Conservation (phyloP, 1,284 basidiomycete genomes). For the Gymnopus androsaceus region DNA sequence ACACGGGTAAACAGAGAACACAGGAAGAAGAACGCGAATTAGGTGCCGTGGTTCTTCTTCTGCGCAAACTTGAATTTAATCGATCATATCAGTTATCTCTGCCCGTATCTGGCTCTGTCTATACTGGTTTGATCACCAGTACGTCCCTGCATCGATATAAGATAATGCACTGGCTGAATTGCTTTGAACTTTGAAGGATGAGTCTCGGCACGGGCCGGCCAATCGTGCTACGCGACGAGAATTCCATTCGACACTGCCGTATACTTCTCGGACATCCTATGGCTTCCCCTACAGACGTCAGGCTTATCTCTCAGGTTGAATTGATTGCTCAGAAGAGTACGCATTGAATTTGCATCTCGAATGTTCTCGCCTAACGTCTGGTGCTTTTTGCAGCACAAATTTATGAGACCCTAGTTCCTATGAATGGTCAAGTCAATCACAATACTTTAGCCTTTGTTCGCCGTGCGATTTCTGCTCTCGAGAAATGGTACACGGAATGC, state of each 20-base stretch:
- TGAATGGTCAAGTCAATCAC: slow-evolving; percentile 86
- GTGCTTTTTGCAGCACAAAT: slow-evolving; percentile 67
- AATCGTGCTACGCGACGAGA: slow-evolving; percentile 86
- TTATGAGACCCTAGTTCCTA: slow-evolving; percentile 82
- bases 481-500: slow-evolving; percentile 89
- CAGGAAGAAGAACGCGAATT: slow-evolving; percentile 88
- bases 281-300: slow-evolving; percentile 85
- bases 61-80: slow-evolving; percentile 17
- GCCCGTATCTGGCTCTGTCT: slow-evolving; percentile 93
- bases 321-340: slow-evolving; percentile 88
- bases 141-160: slow-evolving; percentile 30
- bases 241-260: slow-evolving; percentile 82
- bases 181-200: slow-evolving; percentile 70
- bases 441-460: slow-evolving; percentile 85
- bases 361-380: slow-evolving; percentile 3
- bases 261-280: slow-evolving; percentile 81
- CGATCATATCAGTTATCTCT: slow-evolving; percentile 67
- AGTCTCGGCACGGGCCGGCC: slow-evolving; percentile 89
- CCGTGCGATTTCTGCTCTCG: slow-evolving; percentile 79
- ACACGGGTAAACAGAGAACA: slow-evolving; percentile 61
- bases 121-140: slow-evolving; percentile 94
- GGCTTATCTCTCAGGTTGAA: slow-evolving; percentile 85
- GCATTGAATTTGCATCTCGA: slow-evolving; percentile 15
- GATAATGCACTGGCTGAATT: slow-evolving; percentile 22
- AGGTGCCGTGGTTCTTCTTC: slow-evolving; percentile 45